Evolutionary conservation across 225 moss, liverwort and hornwort genomes (phyloP), one percentile per base, ranked within the genome.

Genomic region (Straminergon stramineum): DNA sequence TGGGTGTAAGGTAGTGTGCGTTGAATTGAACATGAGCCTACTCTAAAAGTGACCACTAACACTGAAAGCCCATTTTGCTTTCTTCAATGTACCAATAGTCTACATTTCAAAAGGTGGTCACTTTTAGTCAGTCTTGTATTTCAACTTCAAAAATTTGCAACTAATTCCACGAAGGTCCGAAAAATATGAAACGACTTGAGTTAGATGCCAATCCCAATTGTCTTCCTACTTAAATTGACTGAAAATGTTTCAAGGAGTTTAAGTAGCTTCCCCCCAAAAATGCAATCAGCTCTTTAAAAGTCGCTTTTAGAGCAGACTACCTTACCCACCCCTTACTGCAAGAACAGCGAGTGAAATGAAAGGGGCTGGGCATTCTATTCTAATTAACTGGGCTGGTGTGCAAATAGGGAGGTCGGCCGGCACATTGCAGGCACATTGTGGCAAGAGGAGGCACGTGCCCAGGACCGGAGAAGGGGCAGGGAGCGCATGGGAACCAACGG

Each of bases 111-210:
- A 5, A 71, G 1, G 24, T 23, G 8, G 8, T 24, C 0, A 0
- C 3, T 69, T n/a, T 22, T 22, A n/a, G 11, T 22, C 1, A 11
- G 6, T 3, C 6, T 1, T 68, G 2, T 2, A 0, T 23, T 39
- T 41, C 8, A 24, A 39, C 14, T 23, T 71, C 26, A 41, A 39
- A 24, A 26, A 8, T 41, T 39, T 0, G 0, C 24, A 41, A 41
- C 8, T 26, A 41, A 26, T 71, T 26, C 8, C 1, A 41, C 3
- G 3, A 24, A 71, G 23, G 23, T 39, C 5, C 5, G 1, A 8
- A 70, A 70, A 13, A 13, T 24, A 39, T 7, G 7, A 39, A 69
- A n/a, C 0, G 0, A 23, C 23, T n/a, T n/a, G 2, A 7, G 6
- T 11, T 37, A 0, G 2, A 68, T 68, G 37, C 37, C 12, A 20